Conservation (phyloP, 2,329 filamentous ascomycete species). For the Herpotrichia juniperi region DNA sequence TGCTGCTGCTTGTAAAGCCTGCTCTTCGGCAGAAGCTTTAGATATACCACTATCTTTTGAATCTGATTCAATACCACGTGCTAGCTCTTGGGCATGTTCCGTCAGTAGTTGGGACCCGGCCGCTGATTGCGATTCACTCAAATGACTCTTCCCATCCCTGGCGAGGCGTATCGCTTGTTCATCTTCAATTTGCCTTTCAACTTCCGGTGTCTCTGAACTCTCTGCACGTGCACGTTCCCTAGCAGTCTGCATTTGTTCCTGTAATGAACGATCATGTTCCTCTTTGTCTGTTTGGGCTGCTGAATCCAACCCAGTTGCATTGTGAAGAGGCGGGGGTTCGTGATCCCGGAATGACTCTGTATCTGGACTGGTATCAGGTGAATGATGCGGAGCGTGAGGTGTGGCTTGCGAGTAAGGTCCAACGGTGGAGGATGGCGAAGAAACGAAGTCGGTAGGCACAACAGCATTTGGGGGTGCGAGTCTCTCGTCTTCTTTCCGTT, state of each 20-base stretch:
- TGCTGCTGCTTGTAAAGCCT: slow-evolving; percentile 22
- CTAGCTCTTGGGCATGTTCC: slow-evolving; percentile 27
- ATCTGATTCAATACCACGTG: slow-evolving; percentile 12
- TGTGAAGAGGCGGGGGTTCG: slow-evolving; percentile 29
- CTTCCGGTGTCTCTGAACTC: slow-evolving; percentile 60
- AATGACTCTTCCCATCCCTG: slow-evolving; percentile 37
- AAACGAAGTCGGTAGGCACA: slow-evolving; percentile 41
- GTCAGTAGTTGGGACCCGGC: slow-evolving; percentile 28
- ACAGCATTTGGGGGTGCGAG: slow-evolving; percentile 33
- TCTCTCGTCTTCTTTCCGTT: slow-evolving; percentile 47
- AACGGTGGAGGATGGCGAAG: slow-evolving; percentile 68
- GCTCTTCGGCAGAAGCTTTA: slow-evolving; percentile 14
- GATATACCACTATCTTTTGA: slow-evolving; percentile 9
- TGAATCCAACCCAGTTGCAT: slow-evolving; percentile 39
- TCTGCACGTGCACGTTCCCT: slow-evolving; percentile 49
- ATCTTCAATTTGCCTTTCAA: slow-evolving; percentile 63
- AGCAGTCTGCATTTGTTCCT: slow-evolving; percentile 56
- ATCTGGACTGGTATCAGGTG: slow-evolving; percentile 76
- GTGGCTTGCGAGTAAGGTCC: slow-evolving; percentile 75
- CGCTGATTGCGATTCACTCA: slow-evolving; percentile 23
- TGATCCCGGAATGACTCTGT: slow-evolving; percentile 58
- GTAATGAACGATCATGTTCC: slow-evolving; percentile 59
- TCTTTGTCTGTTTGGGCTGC: slow-evolving; percentile 55
- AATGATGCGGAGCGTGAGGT: slow-evolving; percentile 69
- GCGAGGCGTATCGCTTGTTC: slow-evolving; percentile 53